Evolutionary conservation across 352 stramenopile species (phyloP).

Genomic region (Globisporangium nagaii): DNA sequence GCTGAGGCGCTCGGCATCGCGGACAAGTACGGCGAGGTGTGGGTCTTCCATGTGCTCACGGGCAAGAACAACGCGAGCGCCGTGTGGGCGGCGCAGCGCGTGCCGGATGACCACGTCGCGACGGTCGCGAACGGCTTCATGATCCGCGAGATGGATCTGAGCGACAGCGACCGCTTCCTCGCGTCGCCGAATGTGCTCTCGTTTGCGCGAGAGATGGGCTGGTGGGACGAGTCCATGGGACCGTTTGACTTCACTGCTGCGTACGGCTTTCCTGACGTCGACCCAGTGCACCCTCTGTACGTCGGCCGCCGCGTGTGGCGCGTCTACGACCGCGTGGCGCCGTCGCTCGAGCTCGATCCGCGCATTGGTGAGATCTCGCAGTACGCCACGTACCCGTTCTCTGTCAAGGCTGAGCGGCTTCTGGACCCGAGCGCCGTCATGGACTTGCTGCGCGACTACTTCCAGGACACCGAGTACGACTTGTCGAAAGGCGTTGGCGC

Average conservation of each 20-base stretch:
- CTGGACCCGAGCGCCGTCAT: slow-evolving; percentile 66
- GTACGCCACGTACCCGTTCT: slow-evolving; percentile 88
- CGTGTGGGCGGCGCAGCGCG: slow-evolving; percentile 91
- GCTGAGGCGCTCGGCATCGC: slow-evolving; percentile 84
- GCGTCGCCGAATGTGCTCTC: slow-evolving; percentile 84
- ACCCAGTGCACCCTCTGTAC: slow-evolving; percentile 63
- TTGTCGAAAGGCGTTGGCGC: slow-evolving; percentile 62
- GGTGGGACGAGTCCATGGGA: slow-evolving; percentile 55
- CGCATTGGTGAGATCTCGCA: slow-evolving; percentile 54
- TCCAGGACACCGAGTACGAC: slow-evolving; percentile 78
- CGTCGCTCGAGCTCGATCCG: slow-evolving; percentile 69
- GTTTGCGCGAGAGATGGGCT: slow-evolving; percentile 81
- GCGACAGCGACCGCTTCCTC: slow-evolving; percentile 80
- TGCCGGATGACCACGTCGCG: slow-evolving; percentile 87
- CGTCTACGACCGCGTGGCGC: slow-evolving; percentile 74
- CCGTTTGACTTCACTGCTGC: slow-evolving; percentile 44
- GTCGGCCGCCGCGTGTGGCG: slow-evolving; percentile 86
- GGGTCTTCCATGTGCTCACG: slow-evolving; percentile 94
- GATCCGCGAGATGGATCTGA: slow-evolving; percentile 85
- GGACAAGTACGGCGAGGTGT: slow-evolving; percentile 86
- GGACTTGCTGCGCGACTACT: slow-evolving; percentile 77
- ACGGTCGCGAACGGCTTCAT: slow-evolving; percentile 92
- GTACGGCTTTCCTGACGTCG: slow-evolving; percentile 24
- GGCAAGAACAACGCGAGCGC: slow-evolving; percentile 81
- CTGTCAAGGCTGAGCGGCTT: slow-evolving; percentile 58